Evolutionary conservation across 208 protist genomes (phyloP).

Genomic region (Histomonas meleagridis): DNA sequence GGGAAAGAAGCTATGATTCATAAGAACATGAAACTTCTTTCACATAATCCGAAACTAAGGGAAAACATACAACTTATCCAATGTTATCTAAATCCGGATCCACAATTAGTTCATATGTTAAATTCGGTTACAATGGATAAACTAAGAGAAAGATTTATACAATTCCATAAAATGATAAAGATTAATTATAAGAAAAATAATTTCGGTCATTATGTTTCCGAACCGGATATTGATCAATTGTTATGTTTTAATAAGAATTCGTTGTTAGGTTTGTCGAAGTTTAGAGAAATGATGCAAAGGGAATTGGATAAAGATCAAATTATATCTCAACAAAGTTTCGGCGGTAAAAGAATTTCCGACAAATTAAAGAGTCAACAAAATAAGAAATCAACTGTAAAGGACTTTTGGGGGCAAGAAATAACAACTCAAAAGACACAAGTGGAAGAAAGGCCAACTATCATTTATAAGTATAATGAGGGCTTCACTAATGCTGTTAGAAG

Average conservation of each 20-base stretch:
- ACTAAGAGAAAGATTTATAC: neutral
- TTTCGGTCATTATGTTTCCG: neutral
- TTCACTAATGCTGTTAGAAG: neutral
- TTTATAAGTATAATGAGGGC: slow-evolving; percentile 27
- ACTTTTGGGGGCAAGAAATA: neutral
- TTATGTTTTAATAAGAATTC: neutral
- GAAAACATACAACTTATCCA: neutral
- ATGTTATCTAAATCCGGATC: neutral
- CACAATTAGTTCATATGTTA: neutral
- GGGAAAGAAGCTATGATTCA: neutral
- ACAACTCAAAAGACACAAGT: neutral
- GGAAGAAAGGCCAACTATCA: neutral
- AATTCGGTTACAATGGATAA: neutral
- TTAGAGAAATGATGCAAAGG: neutral
- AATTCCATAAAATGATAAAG: neutral
- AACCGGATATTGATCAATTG: neutral
- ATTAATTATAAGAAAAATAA: neutral
- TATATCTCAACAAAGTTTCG: neutral
- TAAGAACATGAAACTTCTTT: neutral
- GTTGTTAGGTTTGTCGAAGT: neutral
- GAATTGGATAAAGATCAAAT: neutral
- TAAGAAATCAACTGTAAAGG: neutral
- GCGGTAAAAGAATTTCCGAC: neutral
- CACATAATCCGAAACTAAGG: neutral
- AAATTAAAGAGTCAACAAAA: neutral